Evolutionary conservation across 106 monocot genomes (phyloP).

Genomic region (Gastrodia elata): DNA sequence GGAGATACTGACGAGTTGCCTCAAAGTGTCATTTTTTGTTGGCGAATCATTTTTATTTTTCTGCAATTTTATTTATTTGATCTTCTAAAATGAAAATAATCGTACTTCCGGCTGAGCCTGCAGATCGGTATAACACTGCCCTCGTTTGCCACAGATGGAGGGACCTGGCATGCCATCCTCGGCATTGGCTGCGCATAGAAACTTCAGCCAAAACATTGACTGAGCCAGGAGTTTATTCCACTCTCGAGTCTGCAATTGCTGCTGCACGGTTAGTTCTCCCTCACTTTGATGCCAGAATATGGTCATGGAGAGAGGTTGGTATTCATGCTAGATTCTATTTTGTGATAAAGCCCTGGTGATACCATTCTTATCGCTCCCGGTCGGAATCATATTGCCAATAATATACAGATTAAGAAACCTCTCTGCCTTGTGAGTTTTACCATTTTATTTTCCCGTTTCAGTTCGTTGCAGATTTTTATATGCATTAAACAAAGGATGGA

Average conservation of each 20-base stretch:
- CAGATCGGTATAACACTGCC: slow-evolving; percentile 97
- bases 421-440: slow-evolving; percentile 78
- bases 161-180: slow-evolving; percentile 81
- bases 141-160: slow-evolving; percentile 98
- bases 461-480: no score
- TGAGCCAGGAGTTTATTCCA: slow-evolving; percentile 66
- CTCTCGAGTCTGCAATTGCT: slow-evolving; percentile 65
- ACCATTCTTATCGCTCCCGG: slow-evolving; percentile 84
- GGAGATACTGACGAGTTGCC: no score
- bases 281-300: background rate
- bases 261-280: slow-evolving; percentile 70
- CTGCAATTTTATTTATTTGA: background rate
- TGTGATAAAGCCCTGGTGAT: slow-evolving; percentile 77
- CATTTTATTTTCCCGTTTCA: no score
- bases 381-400: slow-evolving; percentile 51
- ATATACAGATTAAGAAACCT: slow-evolving; percentile 88
- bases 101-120: slow-evolving; percentile 40
- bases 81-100: slow-evolving; percentile 18
- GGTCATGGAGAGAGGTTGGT: slow-evolving; percentile 3
- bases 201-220: slow-evolving; percentile 35
- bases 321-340: slow-evolving; percentile 15
- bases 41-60: background rate
- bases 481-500: no score
- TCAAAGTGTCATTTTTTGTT: background rate
- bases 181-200: slow-evolving; percentile 87